A percentile compares a stretch with the other conserved stretches of the same genome.
Conservation (phyloP, 2,329 filamentous ascomycete species). For the Monilinia fructicola region DNA sequence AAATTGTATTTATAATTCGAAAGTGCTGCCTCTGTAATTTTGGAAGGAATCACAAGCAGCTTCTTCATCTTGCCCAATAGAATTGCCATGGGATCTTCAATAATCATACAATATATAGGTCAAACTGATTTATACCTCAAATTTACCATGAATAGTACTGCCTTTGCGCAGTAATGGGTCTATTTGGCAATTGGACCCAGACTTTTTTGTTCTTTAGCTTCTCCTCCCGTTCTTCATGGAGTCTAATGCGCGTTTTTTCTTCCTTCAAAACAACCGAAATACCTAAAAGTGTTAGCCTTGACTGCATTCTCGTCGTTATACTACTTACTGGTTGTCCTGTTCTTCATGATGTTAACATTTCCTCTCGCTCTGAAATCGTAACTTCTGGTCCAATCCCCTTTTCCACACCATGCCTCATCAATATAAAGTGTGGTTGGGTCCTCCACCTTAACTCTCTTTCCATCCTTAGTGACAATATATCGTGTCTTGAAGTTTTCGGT, state of each 20-base stretch:
- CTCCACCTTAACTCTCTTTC: constrained; percentile 66
- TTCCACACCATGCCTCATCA: constrained; percentile 88
- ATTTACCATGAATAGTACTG: constrained; percentile 88
- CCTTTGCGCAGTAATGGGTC: constrained; percentile 77
- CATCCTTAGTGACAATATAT: constrained; percentile 72
- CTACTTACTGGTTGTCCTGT: constrained; percentile 72
- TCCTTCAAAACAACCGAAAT: constrained; percentile 86
- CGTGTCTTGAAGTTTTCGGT: constrained; percentile 44
- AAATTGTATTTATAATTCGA: neutral
- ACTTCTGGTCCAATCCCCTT: constrained; percentile 54
- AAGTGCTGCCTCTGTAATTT: neutral
- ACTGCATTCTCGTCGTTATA: neutral
- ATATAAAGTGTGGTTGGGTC: constrained; percentile 86
- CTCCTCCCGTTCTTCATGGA: constrained; percentile 73
- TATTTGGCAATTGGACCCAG: constrained; percentile 86
- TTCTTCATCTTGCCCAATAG: neutral
- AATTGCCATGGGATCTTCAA: neutral
- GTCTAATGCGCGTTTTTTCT: constrained; percentile 82
- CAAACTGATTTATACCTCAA: constrained; percentile 2
- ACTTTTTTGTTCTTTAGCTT: constrained; percentile 74
- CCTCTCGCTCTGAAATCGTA: constrained; percentile 76
- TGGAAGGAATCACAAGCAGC: neutral
- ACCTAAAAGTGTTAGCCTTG: constrained; percentile 47
- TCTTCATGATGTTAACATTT: constrained; percentile 63
- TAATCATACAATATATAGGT: constrained; percentile 21